Conservation (phyloP, 257 asterid species). For the Solanum neorickii region DNA sequence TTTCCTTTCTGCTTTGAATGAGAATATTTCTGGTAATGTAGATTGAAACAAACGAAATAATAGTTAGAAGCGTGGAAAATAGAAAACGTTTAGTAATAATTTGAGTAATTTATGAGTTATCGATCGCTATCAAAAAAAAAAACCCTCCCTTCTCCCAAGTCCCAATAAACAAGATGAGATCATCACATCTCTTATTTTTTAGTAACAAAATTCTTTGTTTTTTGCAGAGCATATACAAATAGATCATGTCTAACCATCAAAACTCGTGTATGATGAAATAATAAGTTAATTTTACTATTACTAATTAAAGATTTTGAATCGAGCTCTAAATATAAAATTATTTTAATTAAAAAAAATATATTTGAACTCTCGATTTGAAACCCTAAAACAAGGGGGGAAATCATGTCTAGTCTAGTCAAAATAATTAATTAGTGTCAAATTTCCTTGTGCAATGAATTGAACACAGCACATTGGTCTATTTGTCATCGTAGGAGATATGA, state of each 20-base stretch:
- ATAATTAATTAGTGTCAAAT: not conserved
- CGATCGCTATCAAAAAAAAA: not conserved
- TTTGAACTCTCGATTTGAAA: not conserved
- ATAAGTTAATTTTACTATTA: not conserved
- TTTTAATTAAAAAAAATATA: too few relatives aligned
- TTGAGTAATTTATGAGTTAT: not conserved
- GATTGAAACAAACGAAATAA: not conserved
- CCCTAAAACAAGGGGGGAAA: not conserved
- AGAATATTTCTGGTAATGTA: not conserved
- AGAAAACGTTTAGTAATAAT: not conserved
- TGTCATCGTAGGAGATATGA: not conserved
- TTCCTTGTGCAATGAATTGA: not conserved
- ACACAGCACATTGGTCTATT: not conserved
- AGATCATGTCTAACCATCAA: not conserved
- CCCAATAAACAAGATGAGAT: not conserved
- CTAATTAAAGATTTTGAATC: not conserved
- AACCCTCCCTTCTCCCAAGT: not conserved
- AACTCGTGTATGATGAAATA: not conserved
- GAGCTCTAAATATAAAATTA: not conserved
- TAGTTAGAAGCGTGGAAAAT: not conserved
- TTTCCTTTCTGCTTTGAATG: not conserved
- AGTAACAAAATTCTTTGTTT: not conserved
- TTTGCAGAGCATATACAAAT: not conserved
- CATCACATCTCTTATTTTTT: not conserved
- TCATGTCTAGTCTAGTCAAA: not conserved